A percentile compares a stretch with the other conserved stretches of the same genome.
These are phyloP conservation scores for Wilhelminamyces savonicus DNA, from an alignment of 805 yeast genomes.

Conservation along the genomic window DNA sequence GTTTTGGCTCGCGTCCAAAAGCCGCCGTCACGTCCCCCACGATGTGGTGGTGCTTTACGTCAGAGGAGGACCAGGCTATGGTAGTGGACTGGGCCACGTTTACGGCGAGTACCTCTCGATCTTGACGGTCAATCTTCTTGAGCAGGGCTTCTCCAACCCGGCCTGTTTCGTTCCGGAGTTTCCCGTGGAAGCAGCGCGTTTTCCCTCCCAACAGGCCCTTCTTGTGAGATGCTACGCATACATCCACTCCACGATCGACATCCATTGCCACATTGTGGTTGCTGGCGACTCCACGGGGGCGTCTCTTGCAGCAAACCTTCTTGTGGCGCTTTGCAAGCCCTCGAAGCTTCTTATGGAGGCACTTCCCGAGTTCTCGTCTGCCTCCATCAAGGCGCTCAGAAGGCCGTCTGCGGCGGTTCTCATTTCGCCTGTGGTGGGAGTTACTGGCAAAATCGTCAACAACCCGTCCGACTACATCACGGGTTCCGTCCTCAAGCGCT, in stretches of 20 bases:
- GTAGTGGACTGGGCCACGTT: conserved; percentile 31
- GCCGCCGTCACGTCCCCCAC: conserved; percentile 17
- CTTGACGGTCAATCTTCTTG: conserved; percentile 32
- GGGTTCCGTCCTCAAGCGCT: too few relatives aligned
- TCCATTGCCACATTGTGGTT: conserved; percentile 16
- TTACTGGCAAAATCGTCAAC: too few relatives aligned
- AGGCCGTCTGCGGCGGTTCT: too few relatives aligned
- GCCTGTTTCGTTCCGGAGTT: conserved; percentile 26
- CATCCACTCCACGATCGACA: conserved; percentile 8
- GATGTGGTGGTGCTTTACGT: conserved; percentile 40
- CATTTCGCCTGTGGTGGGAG: too few relatives aligned
- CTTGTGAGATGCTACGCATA: conserved; percentile 25
- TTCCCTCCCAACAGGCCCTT: conserved; percentile 18
- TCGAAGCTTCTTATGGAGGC: too few relatives aligned
- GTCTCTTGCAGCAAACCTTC: too few relatives aligned
- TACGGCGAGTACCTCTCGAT: conserved; percentile 41
- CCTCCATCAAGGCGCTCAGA: too few relatives aligned
- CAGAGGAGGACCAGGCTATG: conserved; percentile 31
- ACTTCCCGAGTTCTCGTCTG: too few relatives aligned
- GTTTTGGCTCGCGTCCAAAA: conserved; percentile 23
- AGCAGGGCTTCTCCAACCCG: conserved; percentile 47
- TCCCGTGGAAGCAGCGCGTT: conserved; percentile 5
- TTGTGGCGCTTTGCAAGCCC: too few relatives aligned
- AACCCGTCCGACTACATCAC: too few relatives aligned
- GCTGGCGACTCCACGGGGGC: conserved; percentile 49